These are phyloP conservation scores for Dittrichia graveolens DNA, from an alignment of 129 eudicot genomes.

Conservation along the genomic window DNA sequence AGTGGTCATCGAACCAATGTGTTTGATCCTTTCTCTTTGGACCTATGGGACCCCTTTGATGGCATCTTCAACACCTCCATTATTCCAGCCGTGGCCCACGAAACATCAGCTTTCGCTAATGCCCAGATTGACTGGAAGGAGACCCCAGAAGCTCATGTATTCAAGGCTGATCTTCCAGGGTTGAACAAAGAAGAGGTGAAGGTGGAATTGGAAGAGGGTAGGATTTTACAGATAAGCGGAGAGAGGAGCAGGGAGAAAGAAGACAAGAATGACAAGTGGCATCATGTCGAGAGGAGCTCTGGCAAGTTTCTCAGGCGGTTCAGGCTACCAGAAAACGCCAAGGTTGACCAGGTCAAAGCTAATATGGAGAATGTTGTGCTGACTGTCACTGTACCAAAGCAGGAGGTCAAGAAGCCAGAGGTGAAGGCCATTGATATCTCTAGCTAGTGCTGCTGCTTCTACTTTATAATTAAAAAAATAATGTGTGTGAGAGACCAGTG, in stretches of 20 bases:
- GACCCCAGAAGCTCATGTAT: slow-evolving; percentile 41
- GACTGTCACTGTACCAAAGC: slow-evolving; percentile 41
- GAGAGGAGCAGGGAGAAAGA: slow-evolving; percentile 39
- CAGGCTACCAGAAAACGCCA: slow-evolving; percentile 41
- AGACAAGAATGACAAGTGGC: slow-evolving; percentile 44
- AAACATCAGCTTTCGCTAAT: slow-evolving; percentile 22
- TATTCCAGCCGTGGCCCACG: slow-evolving; percentile 14
- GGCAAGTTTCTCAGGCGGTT: slow-evolving; percentile 44
- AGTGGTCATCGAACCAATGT: slow-evolving; percentile 43
- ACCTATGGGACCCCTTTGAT: slow-evolving; percentile 32
- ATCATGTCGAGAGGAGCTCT: slow-evolving; percentile 34
- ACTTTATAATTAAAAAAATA: slow-evolving; percentile 2
- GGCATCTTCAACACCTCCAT: slow-evolving; percentile 24
- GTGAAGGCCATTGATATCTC: slow-evolving; percentile 37
- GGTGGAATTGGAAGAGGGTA: slow-evolving; percentile 43
- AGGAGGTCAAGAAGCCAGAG: slow-evolving; percentile 39
- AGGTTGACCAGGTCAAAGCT: slow-evolving; percentile 40
- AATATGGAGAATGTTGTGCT: slow-evolving; percentile 45
- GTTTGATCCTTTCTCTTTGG: slow-evolving; percentile 36
- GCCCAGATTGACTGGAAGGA: slow-evolving; percentile 43
- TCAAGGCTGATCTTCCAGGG: slow-evolving; percentile 51
- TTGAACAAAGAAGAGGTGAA: slow-evolving; percentile 44
- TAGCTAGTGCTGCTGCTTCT: not conserved
- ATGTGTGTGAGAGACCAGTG: not conserved
- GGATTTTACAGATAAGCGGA: slow-evolving; percentile 42